phyloP scores from a whole-genome alignment of 192 early-diverging fungal species.

The Coemansia sp. region DNA sequence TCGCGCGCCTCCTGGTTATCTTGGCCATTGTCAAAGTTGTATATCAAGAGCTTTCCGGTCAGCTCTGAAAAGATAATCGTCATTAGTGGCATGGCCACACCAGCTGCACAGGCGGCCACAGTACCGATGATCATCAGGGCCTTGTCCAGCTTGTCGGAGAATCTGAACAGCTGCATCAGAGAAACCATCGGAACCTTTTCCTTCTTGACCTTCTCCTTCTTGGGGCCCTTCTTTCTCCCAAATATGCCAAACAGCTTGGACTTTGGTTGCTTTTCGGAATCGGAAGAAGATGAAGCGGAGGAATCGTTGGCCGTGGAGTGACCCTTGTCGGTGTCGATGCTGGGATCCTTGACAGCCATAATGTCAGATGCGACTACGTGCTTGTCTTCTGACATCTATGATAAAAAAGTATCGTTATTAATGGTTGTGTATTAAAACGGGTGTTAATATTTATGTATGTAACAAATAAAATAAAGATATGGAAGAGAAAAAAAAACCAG shows the following conservation, averaged over 20 bases:
- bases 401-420: neutral
- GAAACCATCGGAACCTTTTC: constrained; percentile 57
- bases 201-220: constrained; percentile 9
- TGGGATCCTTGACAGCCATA: neutral
- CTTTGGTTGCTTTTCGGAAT: neutral
- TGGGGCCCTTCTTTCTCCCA: neutral
- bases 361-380: neutral
- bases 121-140: constrained; percentile 56
- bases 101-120: constrained; percentile 40
- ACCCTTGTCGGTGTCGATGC: neutral
- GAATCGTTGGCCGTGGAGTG: neutral
- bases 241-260: neutral
- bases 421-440: neutral
- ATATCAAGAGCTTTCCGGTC: constrained; percentile 26
- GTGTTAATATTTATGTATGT: no score
- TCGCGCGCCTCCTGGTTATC: constrained; percentile 16
- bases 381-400: neutral
- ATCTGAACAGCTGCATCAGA: constrained; percentile 68
- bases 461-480: no score
- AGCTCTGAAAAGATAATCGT: constrained; percentile 50
- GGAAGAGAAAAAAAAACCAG: no score
- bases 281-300: neutral
- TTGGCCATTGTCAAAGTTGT: neutral
- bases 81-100: constrained; percentile 55
- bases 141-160: constrained; percentile 63